These are phyloP conservation scores for Barbatosphaeria neglecta DNA, from an alignment of 495 filamentous ascomycete species.

Conservation along the genomic window DNA sequence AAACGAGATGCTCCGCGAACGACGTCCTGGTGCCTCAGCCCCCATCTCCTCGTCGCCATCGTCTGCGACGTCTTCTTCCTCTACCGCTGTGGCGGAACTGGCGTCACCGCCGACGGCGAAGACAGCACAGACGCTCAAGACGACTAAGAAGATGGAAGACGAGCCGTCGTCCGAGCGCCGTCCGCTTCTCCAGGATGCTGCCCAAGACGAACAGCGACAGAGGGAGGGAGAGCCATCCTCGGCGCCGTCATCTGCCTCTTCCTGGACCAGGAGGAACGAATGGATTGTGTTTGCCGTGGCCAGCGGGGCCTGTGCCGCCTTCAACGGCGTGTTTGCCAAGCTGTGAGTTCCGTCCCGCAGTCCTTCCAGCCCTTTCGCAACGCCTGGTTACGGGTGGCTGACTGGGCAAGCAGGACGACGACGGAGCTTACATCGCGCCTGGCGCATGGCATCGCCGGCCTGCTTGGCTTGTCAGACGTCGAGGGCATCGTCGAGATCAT, in stretches of 20 bases:
- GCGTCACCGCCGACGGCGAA: too few relatives aligned
- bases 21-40: too few relatives aligned
- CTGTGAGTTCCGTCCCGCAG: constrained; percentile 47
- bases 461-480: constrained; percentile 43
- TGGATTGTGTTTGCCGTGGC: constrained; percentile 80
- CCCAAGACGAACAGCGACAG: neutral
- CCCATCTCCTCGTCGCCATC: too few relatives aligned
- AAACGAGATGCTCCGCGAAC: too few relatives aligned
- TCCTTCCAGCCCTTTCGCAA: neutral
- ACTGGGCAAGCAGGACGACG: constrained; percentile 56
- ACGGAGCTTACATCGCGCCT: constrained; percentile 67
- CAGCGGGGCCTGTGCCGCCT: constrained; percentile 80
- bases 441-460: constrained; percentile 47
- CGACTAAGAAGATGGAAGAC: neutral
- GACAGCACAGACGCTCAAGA: too few relatives aligned
- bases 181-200: neutral
- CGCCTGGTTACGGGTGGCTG: neutral
- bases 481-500: constrained; percentile 49
- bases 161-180: neutral
- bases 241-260: neutral
- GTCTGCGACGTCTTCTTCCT: too few relatives aligned
- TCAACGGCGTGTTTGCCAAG: constrained; percentile 95
- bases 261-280: constrained; percentile 28
- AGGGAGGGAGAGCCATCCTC: neutral
- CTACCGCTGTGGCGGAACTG: too few relatives aligned